A percentile compares a stretch with the other conserved stretches of the same genome.
phyloP scores from a whole-genome alignment of 148 eudicot genomes.

The Rhododendron molle region DNA sequence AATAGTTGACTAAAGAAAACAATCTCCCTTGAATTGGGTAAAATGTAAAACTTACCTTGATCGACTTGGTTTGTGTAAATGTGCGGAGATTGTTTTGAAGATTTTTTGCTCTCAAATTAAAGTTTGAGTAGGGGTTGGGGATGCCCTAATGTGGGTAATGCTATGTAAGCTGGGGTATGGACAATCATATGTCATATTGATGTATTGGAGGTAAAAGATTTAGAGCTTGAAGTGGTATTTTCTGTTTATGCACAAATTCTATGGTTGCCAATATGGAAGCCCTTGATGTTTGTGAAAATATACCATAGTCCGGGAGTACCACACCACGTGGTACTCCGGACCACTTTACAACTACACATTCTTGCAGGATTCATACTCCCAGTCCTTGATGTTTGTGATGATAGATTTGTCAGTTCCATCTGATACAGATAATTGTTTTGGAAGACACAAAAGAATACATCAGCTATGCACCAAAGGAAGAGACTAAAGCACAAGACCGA shows the following conservation, averaged over 20 bases:
- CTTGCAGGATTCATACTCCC: no score
- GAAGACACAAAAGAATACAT: slow-evolving; percentile 86
- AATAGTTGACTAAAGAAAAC: not conserved
- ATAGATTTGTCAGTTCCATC: not conserved
- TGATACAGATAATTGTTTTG: slow-evolving; percentile 71
- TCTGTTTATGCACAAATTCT: not conserved
- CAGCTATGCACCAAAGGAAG: slow-evolving; percentile 71
- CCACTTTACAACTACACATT: no score
- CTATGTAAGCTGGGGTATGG: not conserved
- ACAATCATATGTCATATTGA: not conserved
- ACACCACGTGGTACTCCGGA: no score
- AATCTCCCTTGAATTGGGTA: not conserved
- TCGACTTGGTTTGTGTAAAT: not conserved
- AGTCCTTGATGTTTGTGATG: not conserved
- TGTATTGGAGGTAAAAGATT: not conserved
- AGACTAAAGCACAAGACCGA: slow-evolving; percentile 61
- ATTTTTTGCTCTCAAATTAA: not conserved
- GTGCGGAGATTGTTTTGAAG: not conserved
- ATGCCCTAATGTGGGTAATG: not conserved
- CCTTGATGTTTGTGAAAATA: not conserved
- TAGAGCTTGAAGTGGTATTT: not conserved
- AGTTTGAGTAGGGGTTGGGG: not conserved
- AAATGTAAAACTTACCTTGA: not conserved
- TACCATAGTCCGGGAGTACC: no score
- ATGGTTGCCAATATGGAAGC: not conserved